Evolutionary conservation across 2,329 filamentous ascomycete genomes (phyloP).

Genomic region (Sclerotinia minor): DNA sequence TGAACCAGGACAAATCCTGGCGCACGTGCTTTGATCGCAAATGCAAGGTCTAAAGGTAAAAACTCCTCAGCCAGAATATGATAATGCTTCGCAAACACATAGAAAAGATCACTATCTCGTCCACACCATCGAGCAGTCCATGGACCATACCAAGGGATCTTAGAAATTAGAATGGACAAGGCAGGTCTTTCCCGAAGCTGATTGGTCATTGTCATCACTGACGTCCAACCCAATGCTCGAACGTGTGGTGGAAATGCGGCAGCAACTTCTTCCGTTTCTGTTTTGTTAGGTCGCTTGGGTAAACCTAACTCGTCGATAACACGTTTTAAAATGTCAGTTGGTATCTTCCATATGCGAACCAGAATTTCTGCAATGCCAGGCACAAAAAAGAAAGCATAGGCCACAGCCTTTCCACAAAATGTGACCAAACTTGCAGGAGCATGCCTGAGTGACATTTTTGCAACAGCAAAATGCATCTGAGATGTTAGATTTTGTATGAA

Average conservation of each 20-base stretch:
- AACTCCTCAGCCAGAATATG: constrained; percentile 65
- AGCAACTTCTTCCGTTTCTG: constrained; percentile 43
- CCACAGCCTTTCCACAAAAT: constrained; percentile 71
- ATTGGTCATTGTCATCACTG: constrained; percentile 56
- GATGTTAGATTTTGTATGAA: constrained; percentile 69
- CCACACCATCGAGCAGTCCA: constrained; percentile 73
- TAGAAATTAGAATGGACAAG: constrained; percentile 59
- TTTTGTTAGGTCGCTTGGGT: constrained; percentile 54
- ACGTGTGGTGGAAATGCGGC: constrained; percentile 48
- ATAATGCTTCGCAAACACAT: constrained; percentile 70
- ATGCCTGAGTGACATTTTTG: constrained; percentile 70
- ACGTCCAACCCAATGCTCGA: constrained; percentile 60
- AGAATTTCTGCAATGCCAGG: constrained; percentile 69
- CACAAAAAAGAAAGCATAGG: constrained; percentile 74
- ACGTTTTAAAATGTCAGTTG: constrained; percentile 58
- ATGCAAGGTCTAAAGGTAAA: constrained; percentile 51
- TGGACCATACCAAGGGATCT: constrained; percentile 65
- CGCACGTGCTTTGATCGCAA: constrained; percentile 58
- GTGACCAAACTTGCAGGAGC: constrained; percentile 56
- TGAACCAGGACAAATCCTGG: constrained; percentile 64
- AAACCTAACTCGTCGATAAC: constrained; percentile 61
- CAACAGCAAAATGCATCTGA: constrained; percentile 70
- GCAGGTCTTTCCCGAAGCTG: constrained; percentile 54
- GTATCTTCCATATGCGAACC: constrained; percentile 64
- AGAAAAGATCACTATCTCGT: constrained; percentile 73